Base-by-base conservation (phyloP, 2,329 filamentous ascomycete species). In the Xylariaceae sp. region DNA sequence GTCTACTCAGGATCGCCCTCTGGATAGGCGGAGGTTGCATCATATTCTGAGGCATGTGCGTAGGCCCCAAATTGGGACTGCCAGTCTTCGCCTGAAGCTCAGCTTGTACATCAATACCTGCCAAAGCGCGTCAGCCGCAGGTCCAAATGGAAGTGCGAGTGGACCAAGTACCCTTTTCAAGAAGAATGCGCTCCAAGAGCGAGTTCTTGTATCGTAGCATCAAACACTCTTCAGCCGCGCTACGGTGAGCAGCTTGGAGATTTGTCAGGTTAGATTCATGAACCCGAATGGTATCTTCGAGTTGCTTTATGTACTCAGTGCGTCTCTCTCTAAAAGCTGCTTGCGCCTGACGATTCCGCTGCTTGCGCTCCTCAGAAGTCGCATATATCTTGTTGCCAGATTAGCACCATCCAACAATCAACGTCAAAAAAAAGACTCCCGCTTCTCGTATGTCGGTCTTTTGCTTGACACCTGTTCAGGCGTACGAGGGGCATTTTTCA, bases 131-230 rank as follows among this genome's bases (percentile, higher is more conserved):
- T 39, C 16, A 38, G 36, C 18, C 29, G 19, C 17, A 15, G 19
- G 24, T 19, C 21, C 7, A 7, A 7, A 17, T 16, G 12, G 2
- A n/a, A n/a, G 12, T 7, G 13, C 9, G 19, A 9, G 36, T 4
- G 16, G 31, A 13, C 28, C 12, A 32, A 46, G 26, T 66, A 92
- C 88, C 89, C 74, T 97, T 97, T 68, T 98, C 92, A 26, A 98
- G 75, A 37, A 98, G 75, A 57, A 98, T 94, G 43, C 92, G 81
- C 68, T 98, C 92, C 24, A 98, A 76, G 34, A 97, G 71, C 28
- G 92, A 97, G 64, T 97, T 98, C 71, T 97, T 97, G 66, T 97
- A 98, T 43, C 92, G 84, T 54, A 98, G 74, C 92, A 98, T 97
- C 58, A 97, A 68, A 62, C 92, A 97, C 66, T 97, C 92, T 63